Evolutionary conservation across 208 protist species (phyloP).

Genomic region (Sergeia podlipaevii): DNA sequence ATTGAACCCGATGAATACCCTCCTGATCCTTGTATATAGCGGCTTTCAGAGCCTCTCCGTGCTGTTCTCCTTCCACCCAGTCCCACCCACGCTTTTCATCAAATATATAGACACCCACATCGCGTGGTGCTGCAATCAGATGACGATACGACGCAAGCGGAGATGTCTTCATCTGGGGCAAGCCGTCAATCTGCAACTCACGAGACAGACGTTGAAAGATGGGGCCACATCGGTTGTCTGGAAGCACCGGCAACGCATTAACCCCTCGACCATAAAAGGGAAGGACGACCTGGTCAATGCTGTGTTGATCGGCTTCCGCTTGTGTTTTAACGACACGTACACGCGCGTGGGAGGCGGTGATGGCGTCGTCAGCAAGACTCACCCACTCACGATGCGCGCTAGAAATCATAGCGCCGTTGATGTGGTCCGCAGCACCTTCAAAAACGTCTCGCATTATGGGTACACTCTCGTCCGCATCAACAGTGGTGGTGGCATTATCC

Average conservation of each 20-base stretch:
- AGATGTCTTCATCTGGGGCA: slow-evolving; percentile 44
- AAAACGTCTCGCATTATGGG: slow-evolving; percentile 32
- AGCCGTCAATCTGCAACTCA: slow-evolving; percentile 53
- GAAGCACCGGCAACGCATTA: slow-evolving; percentile 15
- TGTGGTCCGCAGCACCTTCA: slow-evolving; percentile 60
- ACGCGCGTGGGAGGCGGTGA: neutral
- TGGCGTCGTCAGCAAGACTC: slow-evolving; percentile 7
- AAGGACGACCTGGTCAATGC: slow-evolving; percentile 59
- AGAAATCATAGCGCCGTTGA: slow-evolving; percentile 56
- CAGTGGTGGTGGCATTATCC: neutral
- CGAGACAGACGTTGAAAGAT: slow-evolving; percentile 30
- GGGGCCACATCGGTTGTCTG: slow-evolving; percentile 10
- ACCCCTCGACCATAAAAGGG: slow-evolving; percentile 41
- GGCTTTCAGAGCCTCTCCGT: slow-evolving; percentile 38
- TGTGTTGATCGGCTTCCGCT: slow-evolving; percentile 40
- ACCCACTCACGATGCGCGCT: slow-evolving; percentile 48
- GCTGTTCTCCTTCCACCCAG: slow-evolving; percentile 24
- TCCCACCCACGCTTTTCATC: slow-evolving; percentile 74
- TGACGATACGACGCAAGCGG: slow-evolving; percentile 51
- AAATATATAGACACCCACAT: slow-evolving; percentile 47
- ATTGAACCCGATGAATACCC: slow-evolving; percentile 56
- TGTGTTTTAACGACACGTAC: slow-evolving; percentile 23
- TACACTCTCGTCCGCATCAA: neutral
- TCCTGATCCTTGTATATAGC: slow-evolving; percentile 69
- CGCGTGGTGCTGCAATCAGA: slow-evolving; percentile 31